Conservation (phyloP, 192 early-diverging fungal species). For the Coemansia sp. region DNA sequence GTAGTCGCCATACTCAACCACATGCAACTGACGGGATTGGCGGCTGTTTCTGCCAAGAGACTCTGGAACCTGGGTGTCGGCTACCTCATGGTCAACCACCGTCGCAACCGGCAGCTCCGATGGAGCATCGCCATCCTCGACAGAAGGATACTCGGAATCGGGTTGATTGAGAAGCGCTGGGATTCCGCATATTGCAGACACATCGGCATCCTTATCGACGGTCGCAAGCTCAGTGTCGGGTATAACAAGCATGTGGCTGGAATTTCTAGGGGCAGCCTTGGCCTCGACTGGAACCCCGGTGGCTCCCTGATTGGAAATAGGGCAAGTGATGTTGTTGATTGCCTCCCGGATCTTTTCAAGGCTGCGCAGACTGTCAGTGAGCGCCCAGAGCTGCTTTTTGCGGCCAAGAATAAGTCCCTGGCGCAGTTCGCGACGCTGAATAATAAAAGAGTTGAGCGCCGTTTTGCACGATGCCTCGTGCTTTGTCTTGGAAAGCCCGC, state of each 20-base stretch:
- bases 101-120: constrained; percentile 2
- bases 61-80: constrained; percentile 17
- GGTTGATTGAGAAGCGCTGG: constrained; percentile 45
- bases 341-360: constrained; percentile 40
- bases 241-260: constrained; percentile 30
- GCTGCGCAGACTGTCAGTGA: constrained; percentile 38
- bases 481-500: constrained; percentile 22
- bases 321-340: constrained; percentile 27
- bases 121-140: constrained; percentile 10
- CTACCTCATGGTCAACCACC: neutral
- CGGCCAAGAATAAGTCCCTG: constrained; percentile 35
- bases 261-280: constrained; percentile 16
- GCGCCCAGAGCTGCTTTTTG: constrained; percentile 38
- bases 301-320: constrained; percentile 20
- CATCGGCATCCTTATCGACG: constrained; percentile 33
- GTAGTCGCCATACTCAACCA: neutral
- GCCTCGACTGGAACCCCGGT: constrained; percentile 5
- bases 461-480: constrained; percentile 16
- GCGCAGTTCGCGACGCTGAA: constrained; percentile 26
- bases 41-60: neutral
- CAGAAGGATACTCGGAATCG: constrained; percentile 5
- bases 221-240: constrained; percentile 27
- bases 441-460: constrained; percentile 24
- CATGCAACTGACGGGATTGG: constrained; percentile 4
- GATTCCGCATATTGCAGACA: constrained; percentile 37